A percentile compares a stretch with the other conserved stretches of the same genome.
Evolutionary conservation across 2,329 filamentous ascomycete species (phyloP).

Genomic region (Cercospora zeina): DNA sequence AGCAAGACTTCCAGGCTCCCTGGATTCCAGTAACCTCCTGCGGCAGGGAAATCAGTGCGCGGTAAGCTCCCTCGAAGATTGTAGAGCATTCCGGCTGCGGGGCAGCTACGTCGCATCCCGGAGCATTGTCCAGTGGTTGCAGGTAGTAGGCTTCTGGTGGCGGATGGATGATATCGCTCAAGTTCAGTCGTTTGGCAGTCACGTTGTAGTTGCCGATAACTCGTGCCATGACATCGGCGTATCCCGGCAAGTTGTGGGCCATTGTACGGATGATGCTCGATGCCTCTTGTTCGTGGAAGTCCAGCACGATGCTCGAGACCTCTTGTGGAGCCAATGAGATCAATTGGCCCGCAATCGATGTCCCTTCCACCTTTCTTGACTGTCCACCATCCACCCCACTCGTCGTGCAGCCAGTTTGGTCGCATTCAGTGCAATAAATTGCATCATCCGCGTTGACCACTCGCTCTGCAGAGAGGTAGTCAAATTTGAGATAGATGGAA

Average conservation of each 20-base stretch:
- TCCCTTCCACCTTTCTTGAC: conserved; percentile 6
- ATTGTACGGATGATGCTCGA: conserved; percentile 19
- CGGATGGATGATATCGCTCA: conserved; percentile 20
- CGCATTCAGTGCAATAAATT: conserved; percentile 8
- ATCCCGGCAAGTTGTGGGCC: conserved; percentile 17
- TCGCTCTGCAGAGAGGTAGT: conserved; percentile 23
- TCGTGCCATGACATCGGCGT: conserved; percentile 16
- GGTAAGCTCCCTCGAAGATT: conserved; percentile 27
- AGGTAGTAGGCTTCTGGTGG: conserved; percentile 25
- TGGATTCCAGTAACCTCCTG: conserved; percentile 22
- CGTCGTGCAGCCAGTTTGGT: conserved; percentile 12
- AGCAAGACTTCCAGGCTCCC: conserved; percentile 21
- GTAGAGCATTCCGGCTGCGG: conserved; percentile 26
- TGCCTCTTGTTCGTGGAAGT: conserved; percentile 15
- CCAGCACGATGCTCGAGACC: conserved; percentile 24
- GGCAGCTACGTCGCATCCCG: conserved; percentile 11
- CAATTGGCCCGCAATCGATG: conserved; percentile 18
- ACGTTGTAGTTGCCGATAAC: conserved; percentile 16
- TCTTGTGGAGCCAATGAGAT: conserved; percentile 22
- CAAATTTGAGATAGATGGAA: conserved; percentile 30
- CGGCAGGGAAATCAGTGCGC: conserved; percentile 22
- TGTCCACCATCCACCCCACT: conserved; percentile 19
- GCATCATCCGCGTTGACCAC: not conserved
- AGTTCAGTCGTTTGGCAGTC: conserved; percentile 13
- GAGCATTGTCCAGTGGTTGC: conserved; percentile 17